Evolutionary conservation across 768 basidiomycete genomes (phyloP), one percentile per base, ranked within the genome.

Genomic region (Russula abietina): DNA sequence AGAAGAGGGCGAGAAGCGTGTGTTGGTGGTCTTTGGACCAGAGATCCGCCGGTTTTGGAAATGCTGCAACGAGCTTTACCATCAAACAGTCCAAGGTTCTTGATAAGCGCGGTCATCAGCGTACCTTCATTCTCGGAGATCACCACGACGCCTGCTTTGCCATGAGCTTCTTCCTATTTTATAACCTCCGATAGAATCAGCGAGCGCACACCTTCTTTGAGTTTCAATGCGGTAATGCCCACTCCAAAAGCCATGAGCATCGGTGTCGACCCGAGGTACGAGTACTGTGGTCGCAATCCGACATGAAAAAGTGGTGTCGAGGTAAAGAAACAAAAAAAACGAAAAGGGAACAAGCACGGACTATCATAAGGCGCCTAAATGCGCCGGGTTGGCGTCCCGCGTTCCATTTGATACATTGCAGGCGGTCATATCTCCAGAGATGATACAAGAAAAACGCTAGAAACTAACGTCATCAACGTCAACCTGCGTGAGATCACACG

Each of bases 301-400:
- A 26, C 55, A 36, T 59, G n/a, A n/a, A 54, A 38, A 33, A 38
- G n/a, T 36, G 48, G 16, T 43, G 17, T 38, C 19, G 14, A 56
- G 36, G 41, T 17, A 4, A 48, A n/a, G n/a, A 33, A 48, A 43
- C 7, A 4, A 2, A 36, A 36, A 36, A 36, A 32, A 32, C 9
- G 32, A 36, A 4, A 43, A n/a, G n/a, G 43, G 19, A n/a, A 17
- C 16, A 30, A 4, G 30, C n/a, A 78, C 84, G 28, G 70, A 91
- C 88, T n/a, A 88, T 92, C 91, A 93, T 93, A 70, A 93, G 80
- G 55, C 91, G 81, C 75, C 88, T 91, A 81, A 93, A 93, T 14
- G 90, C 84, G 60, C 91, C 91, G 60, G 87, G 88, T 71, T 89
- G 88, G 57, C 88, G 80, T 38, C 88, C 88, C 16, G 84, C 79